Percentiles rank a stretch among this genome's conserved stretches.
Conservation (phyloP, 345 rosid species). For the Hevea brasiliensis region DNA sequence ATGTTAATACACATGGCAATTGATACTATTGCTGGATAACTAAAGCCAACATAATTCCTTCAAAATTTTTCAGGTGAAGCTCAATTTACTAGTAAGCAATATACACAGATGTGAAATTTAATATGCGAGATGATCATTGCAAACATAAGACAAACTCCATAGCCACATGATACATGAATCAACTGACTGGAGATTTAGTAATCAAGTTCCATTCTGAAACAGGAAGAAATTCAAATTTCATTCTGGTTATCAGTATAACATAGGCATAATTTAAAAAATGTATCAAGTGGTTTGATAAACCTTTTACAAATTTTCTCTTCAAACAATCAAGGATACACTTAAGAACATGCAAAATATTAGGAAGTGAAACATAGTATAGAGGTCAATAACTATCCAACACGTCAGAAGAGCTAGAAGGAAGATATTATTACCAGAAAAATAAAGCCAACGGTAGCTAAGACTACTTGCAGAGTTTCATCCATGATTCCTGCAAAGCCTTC, state of each 20-base stretch:
- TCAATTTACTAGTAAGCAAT: neutral
- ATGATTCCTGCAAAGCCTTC: constrained; percentile 21
- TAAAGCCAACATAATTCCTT: neutral
- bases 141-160: neutral
- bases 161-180: too few relatives aligned
- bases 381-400: neutral
- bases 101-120: neutral
- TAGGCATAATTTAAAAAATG: too few relatives aligned
- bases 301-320: neutral
- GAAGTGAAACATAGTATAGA: too few relatives aligned
- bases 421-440: constrained; percentile 27
- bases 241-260: too few relatives aligned
- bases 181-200: neutral
- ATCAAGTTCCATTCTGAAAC: neutral
- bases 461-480: constrained; percentile 34
- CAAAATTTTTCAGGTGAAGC: neutral
- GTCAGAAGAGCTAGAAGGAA: neutral
- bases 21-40: neutral
- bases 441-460: constrained; percentile 31
- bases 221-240: neutral
- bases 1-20: neutral
- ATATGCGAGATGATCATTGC: neutral
- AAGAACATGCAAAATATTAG: neutral
- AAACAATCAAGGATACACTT: neutral
- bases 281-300: neutral